phyloP scores from a whole-genome alignment of 2,329 filamentous ascomycete species.

The Colletotrichum tabaci region DNA sequence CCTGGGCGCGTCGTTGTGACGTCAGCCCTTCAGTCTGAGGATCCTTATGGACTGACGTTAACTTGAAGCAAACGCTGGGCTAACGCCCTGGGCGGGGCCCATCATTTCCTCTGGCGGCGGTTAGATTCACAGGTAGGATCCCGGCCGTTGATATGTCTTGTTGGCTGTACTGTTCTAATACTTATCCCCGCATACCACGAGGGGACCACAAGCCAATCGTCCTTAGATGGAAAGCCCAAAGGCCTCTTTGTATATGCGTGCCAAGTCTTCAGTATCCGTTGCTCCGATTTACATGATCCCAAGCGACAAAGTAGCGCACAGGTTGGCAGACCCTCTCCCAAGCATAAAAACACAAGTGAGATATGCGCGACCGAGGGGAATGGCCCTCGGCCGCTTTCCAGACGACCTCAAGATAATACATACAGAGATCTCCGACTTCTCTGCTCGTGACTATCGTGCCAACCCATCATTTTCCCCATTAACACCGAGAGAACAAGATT shows the following conservation, averaged over 20 bases:
- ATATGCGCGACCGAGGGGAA: slow-evolving; percentile 12
- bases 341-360: slow-evolving; percentile 24
- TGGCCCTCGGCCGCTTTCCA: slow-evolving; percentile 10
- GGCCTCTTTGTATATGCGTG: slow-evolving; percentile 36
- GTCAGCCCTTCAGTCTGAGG: too few species aligned
- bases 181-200: not conserved
- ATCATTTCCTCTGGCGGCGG: too few species aligned
- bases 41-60: not conserved
- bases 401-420: slow-evolving; percentile 38
- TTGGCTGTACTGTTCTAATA: not conserved
- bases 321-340: slow-evolving; percentile 19
- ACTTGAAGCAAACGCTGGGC: not conserved
- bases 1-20: not conserved
- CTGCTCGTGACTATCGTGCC: slow-evolving; percentile 38
- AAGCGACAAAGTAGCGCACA: slow-evolving; percentile 10
- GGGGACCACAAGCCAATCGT: too few species aligned
- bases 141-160: not conserved
- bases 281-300: slow-evolving; percentile 36
- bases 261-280: slow-evolving; percentile 30
- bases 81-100: too few species aligned
- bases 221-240: slow-evolving; percentile 14
- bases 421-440: slow-evolving; percentile 31
- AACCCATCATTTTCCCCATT: slow-evolving; percentile 36
- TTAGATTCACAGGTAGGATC: not conserved
- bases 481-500: slow-evolving; percentile 27